Base-by-base conservation (phyloP, 2,329 filamentous ascomycete genomes). In the Aurifilum marmelostoma region DNA sequence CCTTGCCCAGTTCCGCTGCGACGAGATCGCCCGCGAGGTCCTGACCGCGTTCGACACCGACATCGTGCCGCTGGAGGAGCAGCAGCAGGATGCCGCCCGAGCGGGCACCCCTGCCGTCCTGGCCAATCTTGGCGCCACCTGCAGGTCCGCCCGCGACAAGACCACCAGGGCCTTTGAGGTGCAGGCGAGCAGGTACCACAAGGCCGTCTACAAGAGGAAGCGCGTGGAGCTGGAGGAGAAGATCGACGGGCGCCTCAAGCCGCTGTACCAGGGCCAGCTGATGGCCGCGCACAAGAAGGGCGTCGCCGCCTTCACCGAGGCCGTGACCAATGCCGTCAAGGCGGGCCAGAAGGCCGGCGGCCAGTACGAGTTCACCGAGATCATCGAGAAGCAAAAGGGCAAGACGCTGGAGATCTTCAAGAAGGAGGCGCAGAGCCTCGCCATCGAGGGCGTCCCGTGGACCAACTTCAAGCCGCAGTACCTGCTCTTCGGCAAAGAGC, bases 1-100 rank as follows among this genome's bases (percentile, higher is more conserved):
- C 60, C 86, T 99, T 66, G 96, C 96, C 14, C 96, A 99, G 79
- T 99, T 98, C 83, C 89, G 96, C 73, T 99, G 96, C 79, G 96
- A 99, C 78, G 96, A 99, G 81, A 99, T 99, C 69, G 88, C 94
- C 52, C 88, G 94, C 72, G 95, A 97, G 77, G 96, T 97, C 16
- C 84, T 97, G 68, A 81, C 94, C 56, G 86, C 84, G 2, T 99
- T 99, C 74, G 96, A 99, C 75, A 85, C 89, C 66, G 84, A 88
- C n/a, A 91, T 99, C 70, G 77, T 83, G 11, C 95, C 96, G 0
- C 87, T 98, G 18, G 96, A 99, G 79, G 92, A 96, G 74, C 88
- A 91, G 77, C 95, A 97, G 79, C 87, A 89, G 18, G 91, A 94
- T 73, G 89, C 89, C 47, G 84, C 88, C 37, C 89, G 90, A 62